Evolutionary conservation across 2,329 filamentous ascomycete genomes (phyloP).

Genomic region (Colletotrichum incanum): DNA sequence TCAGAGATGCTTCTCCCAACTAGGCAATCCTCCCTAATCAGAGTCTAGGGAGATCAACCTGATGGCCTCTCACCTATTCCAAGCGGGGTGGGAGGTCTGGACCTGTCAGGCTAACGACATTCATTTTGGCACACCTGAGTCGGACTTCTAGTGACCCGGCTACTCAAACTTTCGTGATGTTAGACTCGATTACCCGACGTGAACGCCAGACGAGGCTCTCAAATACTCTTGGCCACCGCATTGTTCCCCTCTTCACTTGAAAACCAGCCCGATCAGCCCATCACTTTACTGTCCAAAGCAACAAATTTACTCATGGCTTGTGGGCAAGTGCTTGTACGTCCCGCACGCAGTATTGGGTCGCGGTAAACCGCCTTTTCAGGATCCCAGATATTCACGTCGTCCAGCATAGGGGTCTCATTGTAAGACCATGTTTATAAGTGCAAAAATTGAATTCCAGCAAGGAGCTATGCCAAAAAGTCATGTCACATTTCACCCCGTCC

Average conservation of each 20-base stretch:
- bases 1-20: not conserved
- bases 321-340: not conserved
- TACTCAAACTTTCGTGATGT: not conserved
- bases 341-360: not conserved
- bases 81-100: not conserved
- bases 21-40: not conserved
- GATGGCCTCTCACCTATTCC: not conserved
- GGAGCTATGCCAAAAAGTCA: constrained; percentile 38
- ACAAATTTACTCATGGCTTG: not conserved
- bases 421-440: not conserved
- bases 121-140: not conserved
- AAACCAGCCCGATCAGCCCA: not conserved
- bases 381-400: not conserved
- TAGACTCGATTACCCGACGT: not conserved
- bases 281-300: not conserved
- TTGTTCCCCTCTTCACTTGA: not conserved
- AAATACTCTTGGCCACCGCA: not conserved
- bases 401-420: not conserved
- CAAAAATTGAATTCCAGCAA: constrained; percentile 24
- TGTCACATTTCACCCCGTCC: constrained; percentile 40
- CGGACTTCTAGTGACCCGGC: not conserved
- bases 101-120: not conserved
- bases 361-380: not conserved
- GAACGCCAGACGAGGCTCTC: not conserved
- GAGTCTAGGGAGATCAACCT: not conserved